A percentile compares a stretch with the other conserved stretches of the same genome.
phyloP scores from a whole-genome alignment of 2,329 filamentous ascomycete species.

The Colletotrichum sp. region DNA sequence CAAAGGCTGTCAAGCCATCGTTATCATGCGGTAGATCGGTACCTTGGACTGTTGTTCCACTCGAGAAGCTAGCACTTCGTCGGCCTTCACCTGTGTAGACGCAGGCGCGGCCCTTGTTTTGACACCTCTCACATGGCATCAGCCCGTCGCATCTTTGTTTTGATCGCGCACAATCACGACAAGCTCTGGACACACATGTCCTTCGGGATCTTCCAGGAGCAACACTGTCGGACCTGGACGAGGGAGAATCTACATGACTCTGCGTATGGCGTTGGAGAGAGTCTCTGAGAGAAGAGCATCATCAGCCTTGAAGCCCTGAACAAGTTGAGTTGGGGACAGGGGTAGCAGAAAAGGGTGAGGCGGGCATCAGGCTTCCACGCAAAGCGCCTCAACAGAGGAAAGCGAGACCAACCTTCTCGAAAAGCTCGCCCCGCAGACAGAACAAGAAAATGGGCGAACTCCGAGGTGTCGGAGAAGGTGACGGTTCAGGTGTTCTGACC shows the following conservation, averaged over 20 bases:
- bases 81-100: background rate
- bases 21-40: background rate
- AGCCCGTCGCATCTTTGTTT: background rate
- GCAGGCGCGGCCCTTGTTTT: background rate
- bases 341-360: rapidly evolving
- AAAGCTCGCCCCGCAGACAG: background rate
- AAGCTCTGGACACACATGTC: background rate
- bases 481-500: background rate
- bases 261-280: background rate
- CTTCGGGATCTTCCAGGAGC: background rate
- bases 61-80: background rate
- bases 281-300: background rate
- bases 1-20: background rate
- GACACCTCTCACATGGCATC: background rate
- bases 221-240: background rate
- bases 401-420: background rate
- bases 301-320: background rate
- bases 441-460: background rate
- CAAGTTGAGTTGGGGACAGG: background rate
- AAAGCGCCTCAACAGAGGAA: rapidly evolving
- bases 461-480: background rate
- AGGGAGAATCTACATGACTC: background rate
- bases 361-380: background rate
- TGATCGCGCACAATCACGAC: background rate
- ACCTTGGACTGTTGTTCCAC: background rate